Evolutionary conservation across 345 rosid genomes (phyloP), one percentile per base, ranked within the genome.

Genomic region (Murraya paniculata): DNA sequence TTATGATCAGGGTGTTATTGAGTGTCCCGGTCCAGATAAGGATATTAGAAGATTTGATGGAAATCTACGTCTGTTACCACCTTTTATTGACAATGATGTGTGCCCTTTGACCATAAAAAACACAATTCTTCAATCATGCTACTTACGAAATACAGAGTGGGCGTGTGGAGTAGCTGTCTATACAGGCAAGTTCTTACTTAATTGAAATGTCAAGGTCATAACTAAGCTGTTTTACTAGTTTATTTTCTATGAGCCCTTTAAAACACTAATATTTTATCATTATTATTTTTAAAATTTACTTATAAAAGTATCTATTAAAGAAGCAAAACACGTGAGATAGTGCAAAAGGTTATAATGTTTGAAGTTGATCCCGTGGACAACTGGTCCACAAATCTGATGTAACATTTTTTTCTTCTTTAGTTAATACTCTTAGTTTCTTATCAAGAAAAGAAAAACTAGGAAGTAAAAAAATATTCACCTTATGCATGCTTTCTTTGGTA

Each of bases 31-130:
- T 81, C 99, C 99, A 78, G 94, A 94, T 86, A 96, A 90, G 83
- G 99, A 96, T 81, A 94, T 96, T 79, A 88, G 94, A 83, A 91
- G 99, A 91, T 92, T 92, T 90, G 99, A 96, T 86, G 99, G 95
- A 75, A 96, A 96, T 86, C 80, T 96, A 80, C 98, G 98, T 18
- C 82, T 96, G 77, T 90, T 96, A 84, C 99, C 99, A 55, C 99
- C 98, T 55, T 96, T 96, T 82, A 87, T 96, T 76, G 99, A 96
- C 85, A 96, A 91, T 78, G 99, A 96, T 70, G 84, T 92, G 73
- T 96, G 95, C 82, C 95, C 98, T 62, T 89, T 96, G 81, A 96
- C 98, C 68, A 92, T 96, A 77, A 94, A 90, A 82, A 96, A 94
- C 84, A 92, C 98, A 38, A 81, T 96, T 83, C 99, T 96, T 77